phyloP scores from a whole-genome alignment of 1,284 basidiomycete species.

The Tranzscheliella williamsii region DNA sequence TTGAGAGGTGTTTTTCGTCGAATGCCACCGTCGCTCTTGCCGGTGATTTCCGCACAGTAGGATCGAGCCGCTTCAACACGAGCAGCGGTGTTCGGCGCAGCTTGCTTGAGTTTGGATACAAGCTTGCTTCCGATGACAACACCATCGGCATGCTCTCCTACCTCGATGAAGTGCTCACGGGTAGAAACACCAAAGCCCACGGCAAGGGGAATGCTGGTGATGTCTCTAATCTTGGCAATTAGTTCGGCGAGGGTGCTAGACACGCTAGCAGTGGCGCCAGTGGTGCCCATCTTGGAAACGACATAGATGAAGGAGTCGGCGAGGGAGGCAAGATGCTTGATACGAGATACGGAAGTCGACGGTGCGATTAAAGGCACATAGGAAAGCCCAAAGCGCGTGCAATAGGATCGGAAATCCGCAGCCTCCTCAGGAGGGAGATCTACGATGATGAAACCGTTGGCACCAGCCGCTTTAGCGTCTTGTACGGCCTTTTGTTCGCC shows the following conservation, averaged over 20 bases:
- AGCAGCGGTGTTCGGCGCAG: conserved; percentile 59
- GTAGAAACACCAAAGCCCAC: conserved; percentile 96
- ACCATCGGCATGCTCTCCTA: conserved; percentile 80
- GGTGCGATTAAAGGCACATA: conserved; percentile 96
- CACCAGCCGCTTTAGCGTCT: conserved; percentile 84
- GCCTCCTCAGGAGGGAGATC: conserved; percentile 98
- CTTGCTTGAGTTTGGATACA: conserved; percentile 75
- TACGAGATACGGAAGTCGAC: conserved; percentile 81
- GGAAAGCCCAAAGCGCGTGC: conserved; percentile 80
- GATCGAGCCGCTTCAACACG: conserved; percentile 65
- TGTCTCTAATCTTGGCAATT: conserved; percentile 58
- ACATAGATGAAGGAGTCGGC: conserved; percentile 98
- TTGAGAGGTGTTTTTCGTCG: conserved; percentile 46
- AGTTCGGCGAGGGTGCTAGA: conserved; percentile 61
- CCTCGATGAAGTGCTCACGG: conserved; percentile 84
- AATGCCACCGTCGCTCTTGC: conserved; percentile 50
- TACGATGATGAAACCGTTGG: conserved; percentile 96
- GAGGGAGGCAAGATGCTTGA: conserved; percentile 86
- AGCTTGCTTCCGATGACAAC: conserved; percentile 91
- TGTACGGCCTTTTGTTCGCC: conserved; percentile 90
- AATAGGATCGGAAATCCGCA: conserved; percentile 82
- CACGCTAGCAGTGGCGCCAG: conserved; percentile 79
- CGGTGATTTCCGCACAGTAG: conserved; percentile 69
- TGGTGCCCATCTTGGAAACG: conserved; percentile 86
- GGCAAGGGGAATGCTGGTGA: conserved; percentile 77